Conservation (phyloP, 2,329 filamentous ascomycete genomes). For the Cytospora leucostoma region DNA sequence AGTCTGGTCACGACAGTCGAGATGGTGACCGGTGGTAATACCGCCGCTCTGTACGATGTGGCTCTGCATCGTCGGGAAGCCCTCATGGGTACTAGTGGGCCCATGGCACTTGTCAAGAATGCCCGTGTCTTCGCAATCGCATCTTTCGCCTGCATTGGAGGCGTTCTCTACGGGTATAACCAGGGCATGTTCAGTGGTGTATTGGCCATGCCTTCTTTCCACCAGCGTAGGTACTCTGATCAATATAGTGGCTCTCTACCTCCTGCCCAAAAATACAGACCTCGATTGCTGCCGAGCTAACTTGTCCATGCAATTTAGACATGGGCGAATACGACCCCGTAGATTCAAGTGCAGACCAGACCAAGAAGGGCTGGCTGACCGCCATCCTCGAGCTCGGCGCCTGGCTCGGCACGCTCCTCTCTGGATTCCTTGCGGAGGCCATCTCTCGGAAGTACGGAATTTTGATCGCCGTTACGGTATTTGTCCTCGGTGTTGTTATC, state of each 20-base stretch:
- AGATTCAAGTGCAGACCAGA: constrained; percentile 47
- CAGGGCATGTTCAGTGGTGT: constrained; percentile 78
- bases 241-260: background rate
- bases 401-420: constrained; percentile 72
- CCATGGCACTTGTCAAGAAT: constrained; percentile 58
- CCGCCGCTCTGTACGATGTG: constrained; percentile 49
- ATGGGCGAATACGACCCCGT: constrained; percentile 57
- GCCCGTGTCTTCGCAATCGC: constrained; percentile 62
- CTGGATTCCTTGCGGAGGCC: constrained; percentile 70
- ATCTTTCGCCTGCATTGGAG: constrained; percentile 63
- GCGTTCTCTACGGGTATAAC: constrained; percentile 70
- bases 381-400: constrained; percentile 75
- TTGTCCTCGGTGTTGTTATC: constrained; percentile 69
- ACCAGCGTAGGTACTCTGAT: constrained; percentile 44
- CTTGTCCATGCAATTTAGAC: constrained; percentile 39
- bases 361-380: constrained; percentile 61
- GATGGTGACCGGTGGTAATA: constrained; percentile 19
- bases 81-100: constrained; percentile 55
- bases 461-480: constrained; percentile 64
- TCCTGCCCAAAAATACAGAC: background rate
- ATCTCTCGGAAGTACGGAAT: constrained; percentile 70
- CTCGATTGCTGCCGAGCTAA: background rate
- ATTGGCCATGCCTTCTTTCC: constrained; percentile 57
- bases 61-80: constrained; percentile 54
- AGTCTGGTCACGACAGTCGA: too few relatives aligned